Conservation (phyloP, 495 filamentous ascomycete genomes). For the Jackrogersella minutella region DNA sequence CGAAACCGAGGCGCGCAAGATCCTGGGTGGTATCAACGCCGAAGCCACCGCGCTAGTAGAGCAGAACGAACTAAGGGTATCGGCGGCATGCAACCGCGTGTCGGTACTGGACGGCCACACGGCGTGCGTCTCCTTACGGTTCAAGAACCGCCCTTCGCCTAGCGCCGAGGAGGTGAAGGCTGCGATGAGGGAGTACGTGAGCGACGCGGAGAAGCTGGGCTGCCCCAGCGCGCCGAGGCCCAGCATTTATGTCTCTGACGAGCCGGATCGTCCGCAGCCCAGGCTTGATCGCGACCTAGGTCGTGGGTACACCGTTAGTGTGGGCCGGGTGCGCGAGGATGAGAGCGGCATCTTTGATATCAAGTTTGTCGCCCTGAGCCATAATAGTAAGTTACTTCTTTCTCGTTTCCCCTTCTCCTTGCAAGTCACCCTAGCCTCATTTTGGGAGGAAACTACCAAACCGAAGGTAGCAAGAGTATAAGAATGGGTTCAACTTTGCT, state of each 20-base stretch:
- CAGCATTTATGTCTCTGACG: conserved; percentile 80
- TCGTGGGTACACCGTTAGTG: conserved; percentile 80
- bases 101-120: conserved; percentile 86
- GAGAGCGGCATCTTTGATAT: conserved; percentile 81
- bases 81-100: conserved; percentile 84
- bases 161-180: conserved; percentile 71
- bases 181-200: conserved; percentile 75
- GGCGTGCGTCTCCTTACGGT: conserved; percentile 80
- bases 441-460: no score
- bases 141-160: conserved; percentile 63
- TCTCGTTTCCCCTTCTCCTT: not conserved
- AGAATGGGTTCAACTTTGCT: conserved; percentile 7
- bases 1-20: conserved; percentile 85
- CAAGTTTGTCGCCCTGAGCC: conserved; percentile 81
- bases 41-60: conserved; percentile 72
- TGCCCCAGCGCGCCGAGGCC: conserved; percentile 78
- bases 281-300: conserved; percentile 78
- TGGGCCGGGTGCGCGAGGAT: conserved; percentile 78
- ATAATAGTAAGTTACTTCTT: conserved; percentile 72
- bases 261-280: conserved; percentile 84
- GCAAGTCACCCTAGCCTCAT: no score
- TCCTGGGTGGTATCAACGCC: conserved; percentile 72
- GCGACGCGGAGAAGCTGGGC: conserved; percentile 75
- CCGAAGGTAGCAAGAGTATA: not conserved
- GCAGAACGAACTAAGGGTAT: conserved; percentile 69